Conservation (phyloP, 2,329 filamentous ascomycete species). For the Fusarium sp. region DNA sequence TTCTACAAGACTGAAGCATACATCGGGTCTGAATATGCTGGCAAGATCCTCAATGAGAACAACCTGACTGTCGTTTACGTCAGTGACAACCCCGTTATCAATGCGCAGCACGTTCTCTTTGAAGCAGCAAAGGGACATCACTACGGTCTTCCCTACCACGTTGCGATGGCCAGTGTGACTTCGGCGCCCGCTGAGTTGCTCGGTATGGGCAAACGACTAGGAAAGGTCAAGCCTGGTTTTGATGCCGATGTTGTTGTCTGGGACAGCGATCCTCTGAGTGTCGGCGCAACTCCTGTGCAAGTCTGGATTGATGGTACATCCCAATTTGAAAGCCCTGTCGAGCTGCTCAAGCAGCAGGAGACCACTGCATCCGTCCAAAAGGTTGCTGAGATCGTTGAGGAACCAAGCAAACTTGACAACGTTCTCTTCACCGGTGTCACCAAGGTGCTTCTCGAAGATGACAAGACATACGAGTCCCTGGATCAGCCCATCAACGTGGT, state of each 20-base stretch:
- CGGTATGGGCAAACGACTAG: conserved; percentile 67
- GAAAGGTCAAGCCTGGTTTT: conserved; percentile 70
- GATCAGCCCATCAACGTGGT: conserved; percentile 59
- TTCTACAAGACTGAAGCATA: conserved; percentile 78
- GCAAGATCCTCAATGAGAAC: conserved; percentile 73
- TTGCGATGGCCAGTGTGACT: conserved; percentile 68
- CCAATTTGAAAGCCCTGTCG: conserved; percentile 64
- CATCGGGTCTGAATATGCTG: conserved; percentile 72
- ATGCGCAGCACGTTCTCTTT: conserved; percentile 76
- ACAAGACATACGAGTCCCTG: conserved; percentile 52
- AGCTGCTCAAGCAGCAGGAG: conserved; percentile 62
- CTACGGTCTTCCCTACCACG: conserved; percentile 71
- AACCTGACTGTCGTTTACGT: conserved; percentile 75
- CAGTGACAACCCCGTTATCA: conserved; percentile 77
- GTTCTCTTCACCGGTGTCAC: conserved; percentile 69
- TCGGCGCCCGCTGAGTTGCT: conserved; percentile 68
- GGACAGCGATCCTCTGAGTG: conserved; percentile 71
- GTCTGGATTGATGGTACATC: conserved; percentile 72
- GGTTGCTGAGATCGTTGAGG: conserved; percentile 57
- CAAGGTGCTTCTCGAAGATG: conserved; percentile 61
- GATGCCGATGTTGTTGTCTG: conserved; percentile 72
- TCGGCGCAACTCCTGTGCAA: conserved; percentile 69
- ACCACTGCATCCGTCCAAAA: conserved; percentile 54
- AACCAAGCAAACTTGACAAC: conserved; percentile 53
- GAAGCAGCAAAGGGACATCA: conserved; percentile 71